These are phyloP conservation scores for Penicillium expansum DNA, from an alignment of 2,329 filamentous ascomycete genomes.

Conservation along the genomic window DNA sequence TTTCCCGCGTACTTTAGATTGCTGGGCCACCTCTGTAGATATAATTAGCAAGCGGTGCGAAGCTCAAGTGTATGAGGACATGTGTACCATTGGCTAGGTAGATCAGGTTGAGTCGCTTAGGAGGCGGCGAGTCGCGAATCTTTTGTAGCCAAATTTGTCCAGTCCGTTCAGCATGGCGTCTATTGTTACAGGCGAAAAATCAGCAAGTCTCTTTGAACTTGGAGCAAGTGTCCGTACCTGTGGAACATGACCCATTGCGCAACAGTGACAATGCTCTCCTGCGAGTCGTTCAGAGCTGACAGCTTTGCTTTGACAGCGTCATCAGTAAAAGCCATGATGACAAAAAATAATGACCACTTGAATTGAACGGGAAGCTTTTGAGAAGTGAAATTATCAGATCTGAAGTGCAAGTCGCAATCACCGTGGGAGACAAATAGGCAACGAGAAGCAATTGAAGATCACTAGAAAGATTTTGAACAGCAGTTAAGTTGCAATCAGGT, in stretches of 20 bases:
- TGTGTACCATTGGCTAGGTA: constrained; percentile 88
- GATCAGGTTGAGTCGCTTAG: constrained; percentile 83
- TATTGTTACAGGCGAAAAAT: constrained; percentile 40
- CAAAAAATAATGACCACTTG: background rate
- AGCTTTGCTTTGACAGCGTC: constrained; percentile 94
- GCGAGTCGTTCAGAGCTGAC: constrained; percentile 91
- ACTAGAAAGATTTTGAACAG: background rate
- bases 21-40: constrained; percentile 80
- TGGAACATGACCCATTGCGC: constrained; percentile 99
- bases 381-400: background rate
- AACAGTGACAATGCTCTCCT: constrained; percentile 93
- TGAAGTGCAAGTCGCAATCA: background rate
- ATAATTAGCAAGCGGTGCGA: constrained; percentile 21
- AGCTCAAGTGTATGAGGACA: background rate
- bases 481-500: background rate
- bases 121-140: constrained; percentile 79
- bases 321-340: constrained; percentile 85
- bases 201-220: constrained; percentile 19
- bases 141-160: constrained; percentile 89
- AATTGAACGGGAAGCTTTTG: background rate
- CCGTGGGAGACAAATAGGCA: background rate
- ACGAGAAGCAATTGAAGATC: background rate
- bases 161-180: constrained; percentile 87
- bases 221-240: constrained; percentile 57
- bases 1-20: constrained; percentile 88